These are phyloP conservation scores for Biscogniauxia mediterranea DNA, from an alignment of 2,329 filamentous ascomycete species.

Conservation along the genomic window DNA sequence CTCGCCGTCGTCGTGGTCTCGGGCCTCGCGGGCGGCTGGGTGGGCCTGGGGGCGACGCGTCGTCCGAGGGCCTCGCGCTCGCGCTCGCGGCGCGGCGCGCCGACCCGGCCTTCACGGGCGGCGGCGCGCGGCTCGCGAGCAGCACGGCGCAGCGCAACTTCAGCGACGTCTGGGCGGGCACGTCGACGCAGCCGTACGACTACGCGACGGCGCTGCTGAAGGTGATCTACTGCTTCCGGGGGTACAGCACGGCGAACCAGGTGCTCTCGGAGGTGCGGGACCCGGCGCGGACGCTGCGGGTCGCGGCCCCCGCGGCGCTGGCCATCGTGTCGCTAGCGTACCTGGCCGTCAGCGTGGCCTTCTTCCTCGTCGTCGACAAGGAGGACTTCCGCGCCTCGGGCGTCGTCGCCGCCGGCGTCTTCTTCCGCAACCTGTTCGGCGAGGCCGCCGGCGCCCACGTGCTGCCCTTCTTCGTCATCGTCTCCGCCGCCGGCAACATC, in stretches of 20 bases:
- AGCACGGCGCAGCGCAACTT: slow-evolving; percentile 41
- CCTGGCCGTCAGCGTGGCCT: slow-evolving; percentile 57
- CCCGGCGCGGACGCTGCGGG: slow-evolving; percentile 56
- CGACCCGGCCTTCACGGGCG: slow-evolving; percentile 23
- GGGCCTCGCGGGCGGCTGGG: slow-evolving; percentile 37
- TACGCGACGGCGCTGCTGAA: slow-evolving; percentile 53
- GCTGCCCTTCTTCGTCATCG: slow-evolving; percentile 44
- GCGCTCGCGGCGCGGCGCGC: slow-evolving; percentile 21
- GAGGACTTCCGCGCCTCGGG: slow-evolving; percentile 53
- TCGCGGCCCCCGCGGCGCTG: slow-evolving; percentile 54
- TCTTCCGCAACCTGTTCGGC: slow-evolving; percentile 57
- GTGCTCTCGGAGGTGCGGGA: slow-evolving; percentile 56
- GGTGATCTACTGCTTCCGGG: slow-evolving; percentile 55
- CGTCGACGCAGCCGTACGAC: slow-evolving; percentile 40
- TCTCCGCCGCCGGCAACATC: slow-evolving; percentile 48
- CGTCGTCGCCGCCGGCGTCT: slow-evolving; percentile 53
- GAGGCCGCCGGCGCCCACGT: slow-evolving; percentile 39
- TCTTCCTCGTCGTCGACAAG: slow-evolving; percentile 57
- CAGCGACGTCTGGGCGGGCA: slow-evolving; percentile 38
- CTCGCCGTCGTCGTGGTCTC: slow-evolving; percentile 45
- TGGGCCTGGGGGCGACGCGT: slow-evolving; percentile 30
- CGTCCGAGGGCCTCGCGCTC: too few relatives aligned
- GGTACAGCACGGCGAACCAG: slow-evolving; percentile 55
- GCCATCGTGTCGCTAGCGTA: slow-evolving; percentile 54
- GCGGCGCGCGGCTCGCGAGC: too few relatives aligned